These are phyloP conservation scores for Globisporangium nunn DNA, from an alignment of 352 stramenopile genomes.

Conservation along the genomic window DNA sequence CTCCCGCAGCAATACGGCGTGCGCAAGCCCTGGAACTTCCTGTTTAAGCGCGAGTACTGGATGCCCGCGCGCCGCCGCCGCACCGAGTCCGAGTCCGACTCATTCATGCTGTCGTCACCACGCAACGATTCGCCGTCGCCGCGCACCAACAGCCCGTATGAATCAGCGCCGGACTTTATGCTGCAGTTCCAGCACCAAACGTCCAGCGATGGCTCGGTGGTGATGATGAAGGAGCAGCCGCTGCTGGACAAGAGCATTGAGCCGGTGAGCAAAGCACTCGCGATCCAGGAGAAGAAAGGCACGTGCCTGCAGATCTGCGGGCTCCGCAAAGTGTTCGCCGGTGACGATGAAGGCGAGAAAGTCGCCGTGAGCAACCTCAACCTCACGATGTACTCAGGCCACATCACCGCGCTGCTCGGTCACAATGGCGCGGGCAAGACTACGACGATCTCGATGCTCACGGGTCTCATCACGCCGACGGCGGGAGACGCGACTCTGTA, in stretches of 20 bases:
- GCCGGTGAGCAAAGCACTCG: conserved; percentile 31
- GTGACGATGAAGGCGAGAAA: conserved; percentile 33
- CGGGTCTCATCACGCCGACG: conserved; percentile 52
- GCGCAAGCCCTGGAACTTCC: conserved; percentile 87
- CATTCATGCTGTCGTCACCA: conserved; percentile 6
- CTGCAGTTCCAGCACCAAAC: conserved; percentile 24
- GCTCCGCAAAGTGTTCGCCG: conserved; percentile 57
- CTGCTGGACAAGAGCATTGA: conserved; percentile 22
- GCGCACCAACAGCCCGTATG: conserved; percentile 20
- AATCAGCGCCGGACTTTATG: conserved; percentile 7
- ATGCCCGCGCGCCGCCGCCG: neutral
- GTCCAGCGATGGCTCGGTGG: conserved; percentile 24
- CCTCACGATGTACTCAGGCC: conserved; percentile 79
- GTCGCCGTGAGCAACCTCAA: conserved; percentile 64
- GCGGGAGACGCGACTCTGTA: conserved; percentile 63
- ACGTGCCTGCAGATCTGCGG: conserved; percentile 38
- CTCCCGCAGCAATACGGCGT: conserved; percentile 89
- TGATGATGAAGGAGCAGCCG: conserved; percentile 15
- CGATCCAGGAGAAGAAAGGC: conserved; percentile 29
- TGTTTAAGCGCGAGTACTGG: conserved; percentile 50
- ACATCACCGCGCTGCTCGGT: conserved; percentile 83
- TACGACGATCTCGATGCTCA: conserved; percentile 86
- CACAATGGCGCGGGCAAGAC: conserved; percentile 59
- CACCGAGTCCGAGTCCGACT: neutral
- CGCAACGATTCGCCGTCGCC: conserved; percentile 7